Base-by-base conservation (phyloP, 345 rosid genomes). In the Citropsis articulata region DNA sequence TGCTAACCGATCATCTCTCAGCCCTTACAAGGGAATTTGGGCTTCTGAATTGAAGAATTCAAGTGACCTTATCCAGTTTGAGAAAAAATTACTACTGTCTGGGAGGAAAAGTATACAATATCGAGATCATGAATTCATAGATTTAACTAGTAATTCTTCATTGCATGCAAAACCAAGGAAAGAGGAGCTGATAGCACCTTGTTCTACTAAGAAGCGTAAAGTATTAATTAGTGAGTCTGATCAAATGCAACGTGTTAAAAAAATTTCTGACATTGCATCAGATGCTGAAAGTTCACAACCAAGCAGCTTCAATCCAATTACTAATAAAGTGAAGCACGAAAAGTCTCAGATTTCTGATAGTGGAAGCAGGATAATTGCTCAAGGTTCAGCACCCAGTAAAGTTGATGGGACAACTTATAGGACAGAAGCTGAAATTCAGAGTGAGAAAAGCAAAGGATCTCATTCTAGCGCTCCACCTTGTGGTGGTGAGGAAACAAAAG, bases 1-100 rank as follows among this genome's bases (percentile, higher is more conserved):
- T 71, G 98, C 98, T 40, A 94, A 94, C 83, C 87, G 86, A 45
- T 84, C 94, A 70, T 89, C 88, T 85, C 87, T 89, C 76, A 79
- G 79, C 81, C 86, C 81, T 62, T 66, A 45, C 66, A 85, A 73
- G 74, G 88, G 79, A 50, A 55, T 73, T 55, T 83, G 75, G 57
- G 75, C 71, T 81, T 74, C 84, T 60, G 87, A 82, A 81, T 82
- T 83, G 86, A 85, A 85, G 71, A 80, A 78, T 77, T 82, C 86
- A 21, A 80, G 80, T 77, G 82, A 82, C 66, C 75, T 78, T 45
- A 59, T 83, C 40, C 55, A 69, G 18, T 77, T 79, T 12, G 85
- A 85, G 76, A 85, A 84, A 72, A 85, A 56, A 72, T 3, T 72
- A 6, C 57, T 72, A 75, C 75, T 77, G 76, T 70, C 77, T 5